These are phyloP conservation scores for Leccinum boreale DNA, from an alignment of 768 basidiomycete genomes.

Conservation along the genomic window DNA sequence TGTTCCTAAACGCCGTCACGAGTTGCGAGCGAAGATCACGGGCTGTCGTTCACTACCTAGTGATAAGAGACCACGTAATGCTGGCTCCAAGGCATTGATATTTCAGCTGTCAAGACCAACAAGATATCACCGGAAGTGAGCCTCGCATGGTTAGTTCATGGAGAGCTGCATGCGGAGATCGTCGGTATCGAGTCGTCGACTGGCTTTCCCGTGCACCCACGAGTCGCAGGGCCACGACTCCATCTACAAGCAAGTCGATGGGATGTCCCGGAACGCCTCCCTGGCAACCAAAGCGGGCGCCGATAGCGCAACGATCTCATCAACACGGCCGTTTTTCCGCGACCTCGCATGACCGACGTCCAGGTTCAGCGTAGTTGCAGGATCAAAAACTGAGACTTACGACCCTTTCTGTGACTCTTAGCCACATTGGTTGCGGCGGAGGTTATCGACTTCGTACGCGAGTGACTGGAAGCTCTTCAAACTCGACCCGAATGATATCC, in stretches of 20 bases:
- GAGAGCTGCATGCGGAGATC: conserved; percentile 2
- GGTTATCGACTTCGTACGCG: neutral
- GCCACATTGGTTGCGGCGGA: neutral
- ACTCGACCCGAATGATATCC: no score
- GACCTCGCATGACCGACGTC: neutral
- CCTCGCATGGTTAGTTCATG: conserved; percentile 35
- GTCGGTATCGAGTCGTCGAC: conserved; percentile 42
- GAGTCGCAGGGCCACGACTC: conserved; percentile 52
- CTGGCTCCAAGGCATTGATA: conserved; percentile 4
- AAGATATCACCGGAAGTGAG: conserved; percentile 2
- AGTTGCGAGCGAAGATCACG: neutral
- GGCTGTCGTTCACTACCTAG: conserved; percentile 2
- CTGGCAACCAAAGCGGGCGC: neutral
- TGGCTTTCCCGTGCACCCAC: conserved; percentile 46
- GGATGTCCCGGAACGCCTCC: neutral
- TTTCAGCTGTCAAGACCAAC: neutral
- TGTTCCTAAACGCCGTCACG: neutral
- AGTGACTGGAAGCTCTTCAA: neutral
- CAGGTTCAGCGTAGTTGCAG: neutral
- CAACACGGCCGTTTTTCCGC: neutral
- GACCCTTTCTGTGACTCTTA: no score
- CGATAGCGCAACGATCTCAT: neutral
- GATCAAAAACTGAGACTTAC: neutral
- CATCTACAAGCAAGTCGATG: conserved; percentile 14
- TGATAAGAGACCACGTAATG: conserved; percentile 31